phyloP scores from a whole-genome alignment of 306 rosid species.

The Trifolium repens region DNA sequence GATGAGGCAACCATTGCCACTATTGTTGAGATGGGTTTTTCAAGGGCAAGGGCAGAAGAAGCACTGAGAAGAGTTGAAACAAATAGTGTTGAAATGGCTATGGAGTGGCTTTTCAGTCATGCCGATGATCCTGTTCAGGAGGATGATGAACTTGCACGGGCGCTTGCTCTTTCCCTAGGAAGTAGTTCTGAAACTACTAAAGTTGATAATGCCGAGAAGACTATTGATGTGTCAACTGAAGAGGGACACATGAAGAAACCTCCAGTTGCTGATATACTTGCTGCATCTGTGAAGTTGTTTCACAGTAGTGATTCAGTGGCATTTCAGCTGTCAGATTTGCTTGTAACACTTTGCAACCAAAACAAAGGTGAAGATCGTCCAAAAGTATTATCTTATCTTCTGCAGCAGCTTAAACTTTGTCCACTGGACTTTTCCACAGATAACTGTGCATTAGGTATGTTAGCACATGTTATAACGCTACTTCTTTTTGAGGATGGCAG shows the following conservation, averaged over 20 bases:
- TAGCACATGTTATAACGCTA: conserved; percentile 81
- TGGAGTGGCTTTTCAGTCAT: conserved; percentile 97
- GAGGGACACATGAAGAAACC: conserved; percentile 83
- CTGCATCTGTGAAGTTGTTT: conserved; percentile 75
- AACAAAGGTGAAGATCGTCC: conserved; percentile 93
- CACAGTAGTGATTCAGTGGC: conserved; percentile 89
- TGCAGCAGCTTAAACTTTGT: conserved; percentile 93
- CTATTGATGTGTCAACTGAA: conserved; percentile 71
- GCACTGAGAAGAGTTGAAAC: conserved; percentile 93
- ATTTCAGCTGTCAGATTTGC: conserved; percentile 91
- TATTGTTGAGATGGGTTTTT: conserved; percentile 96
- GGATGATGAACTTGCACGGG: conserved; percentile 97
- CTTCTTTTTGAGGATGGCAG: conserved; percentile 88
- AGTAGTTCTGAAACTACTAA: conserved; percentile 86
- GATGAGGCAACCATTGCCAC: conserved; percentile 92
- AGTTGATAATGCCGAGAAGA: conserved; percentile 76
- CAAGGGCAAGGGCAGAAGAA: conserved; percentile 98
- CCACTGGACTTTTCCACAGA: conserved; percentile 78
- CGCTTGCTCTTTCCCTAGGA: conserved; percentile 95
- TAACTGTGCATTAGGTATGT: conserved; percentile 73
- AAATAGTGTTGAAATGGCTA: conserved; percentile 99
- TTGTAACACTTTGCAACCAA: conserved; percentile 82
- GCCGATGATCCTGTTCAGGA: conserved; percentile 98
- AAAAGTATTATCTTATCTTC: conserved; percentile 79
- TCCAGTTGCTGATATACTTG: conserved; percentile 89